Conservation (phyloP, 176 grass and related monocot species). For the Triticum monococcum region DNA sequence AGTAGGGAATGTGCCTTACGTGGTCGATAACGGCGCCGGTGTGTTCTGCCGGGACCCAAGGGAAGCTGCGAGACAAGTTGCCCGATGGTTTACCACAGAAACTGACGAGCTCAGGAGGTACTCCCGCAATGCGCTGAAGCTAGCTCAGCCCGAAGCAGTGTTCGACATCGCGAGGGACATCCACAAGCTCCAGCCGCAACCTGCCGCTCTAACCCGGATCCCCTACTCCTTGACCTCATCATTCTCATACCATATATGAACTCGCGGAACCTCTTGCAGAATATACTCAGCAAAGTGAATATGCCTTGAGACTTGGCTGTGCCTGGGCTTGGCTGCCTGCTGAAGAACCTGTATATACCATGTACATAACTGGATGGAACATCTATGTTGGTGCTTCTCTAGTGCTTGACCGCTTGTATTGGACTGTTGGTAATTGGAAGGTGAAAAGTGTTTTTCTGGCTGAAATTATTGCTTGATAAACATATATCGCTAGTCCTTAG, state of each 20-base stretch:
- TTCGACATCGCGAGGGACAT: constrained; percentile 84
- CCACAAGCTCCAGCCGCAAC: constrained; percentile 56
- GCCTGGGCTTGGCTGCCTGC: constrained; percentile 11
- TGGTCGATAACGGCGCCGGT: constrained; percentile 76
- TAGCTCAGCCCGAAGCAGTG: constrained; percentile 75
- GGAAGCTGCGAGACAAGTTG: constrained; percentile 56
- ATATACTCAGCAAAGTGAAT: background rate
- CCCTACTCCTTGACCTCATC: constrained; percentile 51
- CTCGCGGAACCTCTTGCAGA: background rate
- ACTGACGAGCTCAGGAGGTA: constrained; percentile 38
- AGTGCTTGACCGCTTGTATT: too few relatives aligned
- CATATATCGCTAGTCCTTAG: too few relatives aligned
- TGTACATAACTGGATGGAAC: too few relatives aligned
- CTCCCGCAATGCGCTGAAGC: constrained; percentile 61
- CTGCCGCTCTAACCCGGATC: constrained; percentile 31
- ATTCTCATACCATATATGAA: constrained; percentile 48
- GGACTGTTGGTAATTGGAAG: too few relatives aligned
- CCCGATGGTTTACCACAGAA: constrained; percentile 53
- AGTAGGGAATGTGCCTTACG: constrained; percentile 82
- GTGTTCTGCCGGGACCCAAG: constrained; percentile 63
- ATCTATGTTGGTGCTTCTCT: too few relatives aligned
- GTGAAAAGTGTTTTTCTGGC: too few relatives aligned
- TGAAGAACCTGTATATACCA: constrained; percentile 35
- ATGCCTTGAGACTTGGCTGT: background rate
- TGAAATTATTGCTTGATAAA: too few relatives aligned